Evolutionary conservation across 2,329 filamentous ascomycete genomes (phyloP), one percentile per base, ranked within the genome.

Genomic region (Fragosphaeria purpurea): DNA sequence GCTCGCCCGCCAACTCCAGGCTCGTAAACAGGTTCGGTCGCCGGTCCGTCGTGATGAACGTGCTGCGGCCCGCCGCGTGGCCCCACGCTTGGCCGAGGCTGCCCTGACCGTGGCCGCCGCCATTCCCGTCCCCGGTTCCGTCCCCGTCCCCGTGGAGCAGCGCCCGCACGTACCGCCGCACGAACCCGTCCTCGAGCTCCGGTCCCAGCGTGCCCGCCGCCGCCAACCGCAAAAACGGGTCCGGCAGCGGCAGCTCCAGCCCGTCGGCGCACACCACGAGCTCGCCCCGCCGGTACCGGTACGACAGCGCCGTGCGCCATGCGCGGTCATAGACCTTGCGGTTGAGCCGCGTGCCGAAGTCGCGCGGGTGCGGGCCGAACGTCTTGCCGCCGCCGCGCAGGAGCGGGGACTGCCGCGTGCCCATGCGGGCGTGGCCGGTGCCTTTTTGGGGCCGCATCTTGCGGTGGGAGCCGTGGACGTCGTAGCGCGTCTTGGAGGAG

Each of bases 241-340:
- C 61, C 0, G 77, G 76, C 57, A 80, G 61, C 9, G 67, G 64
- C 53, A 95, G 78, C 56, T 89, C 82, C 70, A 87, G 77, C 41
- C 80, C 79, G 61, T 88, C 84, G 62, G 91, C 83, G 60, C 93
- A 83, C 41, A 98, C 80, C 57, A 96, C 73, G 61, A 98, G 72
- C 71, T 97, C 88, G 46, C 90, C 93, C 58, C 83, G 81, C 57
- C 84, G 77, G 70, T 93, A 97, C 53, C 93, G 82, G 72, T 95
- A 95, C 62, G 86, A 93, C 57, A 98, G 76, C 9, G 93, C 93
- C 42, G 86, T 97, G 63, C 93, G 82, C 88, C 88, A 97, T 8
- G 93, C 93, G 60, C 94, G 76, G 68, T 97, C 90, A 71, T 98
- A 98, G 45, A 95, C 80, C 72, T 97, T 97, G 63, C 78, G 77